Base-by-base conservation (phyloP, 2,329 filamentous ascomycete species). In the Fusarium annulatum region DNA sequence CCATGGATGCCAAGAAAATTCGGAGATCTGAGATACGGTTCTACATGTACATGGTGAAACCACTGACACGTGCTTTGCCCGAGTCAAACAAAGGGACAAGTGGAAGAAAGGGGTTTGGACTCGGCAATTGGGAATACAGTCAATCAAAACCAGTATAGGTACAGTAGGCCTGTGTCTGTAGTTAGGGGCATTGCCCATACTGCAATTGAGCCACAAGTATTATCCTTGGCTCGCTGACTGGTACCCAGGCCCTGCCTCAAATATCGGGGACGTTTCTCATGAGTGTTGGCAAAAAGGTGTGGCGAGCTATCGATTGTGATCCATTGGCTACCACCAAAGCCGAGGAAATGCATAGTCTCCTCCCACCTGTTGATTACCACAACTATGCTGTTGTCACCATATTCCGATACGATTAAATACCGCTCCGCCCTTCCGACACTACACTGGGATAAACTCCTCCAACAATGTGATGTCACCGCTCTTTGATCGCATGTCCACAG, bases 201-300 rank as follows among this genome's bases (percentile, higher is more conserved):
- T n/a, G 42, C 41, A 38, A 48, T 30, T 42, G n/a, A n/a, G 55
- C 48, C 43, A 33, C 12, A 33, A 33, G 33, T 33, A 51, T 61
- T 33, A 56, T 30, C 51, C 61, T 58, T 48, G 55, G 34, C 67
- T 34, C 14, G 33, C 33, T 48, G 55, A 48, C 26, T 10, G 45
- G 63, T 49, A 66, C 64, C 52, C 39, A 26, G 64, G 41, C 60
- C 63, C 45, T 43, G 55, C n/a, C 58, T 45, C 33, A 48, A 64
- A 52, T 59, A 59, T 72, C 57, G 63, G 69, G 68, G 52, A 62
- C 62, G 68, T 71, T 62, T 71, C 45, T 59, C 21, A 41, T 21
- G 38, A 58, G 38, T 61, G 43, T 64, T 70, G 38, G 46, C 65
- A 51, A 62, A 38, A 30, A 46, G 10, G 48, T 38, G 42, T 42